Evolutionary conservation across 108 stramenopile genomes (phyloP).

Genomic region (Seminavis robusta): DNA sequence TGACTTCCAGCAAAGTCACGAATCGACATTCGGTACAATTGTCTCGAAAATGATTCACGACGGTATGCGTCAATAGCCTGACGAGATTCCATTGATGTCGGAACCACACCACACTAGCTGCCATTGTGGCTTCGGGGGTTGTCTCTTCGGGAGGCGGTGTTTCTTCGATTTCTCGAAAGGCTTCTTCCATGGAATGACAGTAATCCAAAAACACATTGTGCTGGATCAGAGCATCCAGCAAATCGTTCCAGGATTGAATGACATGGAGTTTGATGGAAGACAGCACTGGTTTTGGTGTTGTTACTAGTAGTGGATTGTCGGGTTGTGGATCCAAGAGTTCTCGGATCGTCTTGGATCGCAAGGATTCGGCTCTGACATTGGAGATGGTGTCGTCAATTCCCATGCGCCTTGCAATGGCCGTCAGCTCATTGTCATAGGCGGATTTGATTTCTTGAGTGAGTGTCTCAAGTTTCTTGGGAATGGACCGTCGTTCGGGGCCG

Average conservation of each 20-base stretch:
- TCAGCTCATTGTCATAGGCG: too few relatives aligned
- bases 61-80: constrained; percentile 29
- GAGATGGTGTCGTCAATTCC: too few relatives aligned
- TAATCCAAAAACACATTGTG: constrained; percentile 8
- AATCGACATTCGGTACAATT: constrained; percentile 28
- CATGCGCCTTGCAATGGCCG: too few relatives aligned
- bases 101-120: too few relatives aligned
- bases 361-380: too few relatives aligned
- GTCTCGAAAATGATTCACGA: constrained; percentile 10
- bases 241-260: constrained; percentile 8
- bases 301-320: too few relatives aligned
- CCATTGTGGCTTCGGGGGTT: not conserved
- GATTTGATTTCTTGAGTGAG: too few relatives aligned
- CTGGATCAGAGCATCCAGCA: not conserved
- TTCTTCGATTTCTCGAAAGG: not conserved
- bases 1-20: constrained; percentile 35
- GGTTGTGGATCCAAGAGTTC: too few relatives aligned
- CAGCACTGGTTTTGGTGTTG: too few relatives aligned
- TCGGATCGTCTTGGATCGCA: too few relatives aligned
- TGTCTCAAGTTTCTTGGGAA: too few relatives aligned
- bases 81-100: constrained; percentile 12
- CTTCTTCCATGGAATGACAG: not conserved
- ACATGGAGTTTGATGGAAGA: constrained; percentile 13
- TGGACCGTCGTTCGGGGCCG: too few relatives aligned
- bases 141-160: not conserved